These are phyloP conservation scores for Hymenoscyphus scutula DNA, from an alignment of 2,329 filamentous ascomycete species.

Conservation along the genomic window DNA sequence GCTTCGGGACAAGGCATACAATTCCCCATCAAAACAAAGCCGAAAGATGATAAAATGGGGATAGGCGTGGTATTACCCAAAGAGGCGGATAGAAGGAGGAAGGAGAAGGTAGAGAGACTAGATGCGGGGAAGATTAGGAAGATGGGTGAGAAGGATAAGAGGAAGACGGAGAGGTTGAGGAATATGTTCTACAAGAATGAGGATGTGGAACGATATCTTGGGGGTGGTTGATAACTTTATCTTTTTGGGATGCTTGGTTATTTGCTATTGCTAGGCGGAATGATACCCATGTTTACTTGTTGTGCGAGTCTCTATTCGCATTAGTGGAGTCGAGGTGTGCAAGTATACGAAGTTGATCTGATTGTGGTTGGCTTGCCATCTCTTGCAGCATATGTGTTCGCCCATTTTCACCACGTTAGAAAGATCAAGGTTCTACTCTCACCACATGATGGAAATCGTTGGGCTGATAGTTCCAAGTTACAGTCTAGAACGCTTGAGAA, in stretches of 20 bases:
- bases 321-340: too few relatives aligned
- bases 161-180: constrained; percentile 60
- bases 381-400: too few relatives aligned
- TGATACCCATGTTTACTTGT: background rate
- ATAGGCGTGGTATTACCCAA: constrained; percentile 55
- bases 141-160: constrained; percentile 59
- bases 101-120: constrained; percentile 49
- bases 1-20: constrained; percentile 65
- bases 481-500: too few relatives aligned
- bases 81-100: constrained; percentile 37
- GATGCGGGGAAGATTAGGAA: constrained; percentile 70
- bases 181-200: constrained; percentile 71
- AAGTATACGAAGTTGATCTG: too few relatives aligned
- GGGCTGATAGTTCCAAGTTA: too few relatives aligned
- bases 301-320: too few relatives aligned
- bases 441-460: too few relatives aligned
- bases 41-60: constrained; percentile 74
- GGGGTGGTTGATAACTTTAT: constrained; percentile 16
- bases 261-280: background rate
- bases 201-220: constrained; percentile 68
- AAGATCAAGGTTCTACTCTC: too few relatives aligned
- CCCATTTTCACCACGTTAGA: too few relatives aligned
- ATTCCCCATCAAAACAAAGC: constrained; percentile 66
- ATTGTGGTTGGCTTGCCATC: too few relatives aligned
- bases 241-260: background rate